Evolutionary conservation across 2,329 filamentous ascomycete genomes (phyloP).

Genomic region (Claviceps purpurea): DNA sequence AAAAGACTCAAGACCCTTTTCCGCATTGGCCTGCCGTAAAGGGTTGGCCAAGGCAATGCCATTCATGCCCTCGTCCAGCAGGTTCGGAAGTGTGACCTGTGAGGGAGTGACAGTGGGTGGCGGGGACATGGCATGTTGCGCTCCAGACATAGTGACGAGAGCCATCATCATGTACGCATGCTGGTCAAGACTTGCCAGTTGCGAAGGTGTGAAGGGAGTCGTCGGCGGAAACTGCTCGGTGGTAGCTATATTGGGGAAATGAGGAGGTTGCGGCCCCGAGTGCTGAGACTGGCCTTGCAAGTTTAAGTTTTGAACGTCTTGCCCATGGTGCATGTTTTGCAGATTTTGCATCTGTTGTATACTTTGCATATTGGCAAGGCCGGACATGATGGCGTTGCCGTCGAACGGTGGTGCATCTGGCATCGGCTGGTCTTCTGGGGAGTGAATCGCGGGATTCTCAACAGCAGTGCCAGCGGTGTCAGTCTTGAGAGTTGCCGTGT

Average conservation of each 20-base stretch:
- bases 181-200: slow-evolving; percentile 21
- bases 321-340: too few species aligned
- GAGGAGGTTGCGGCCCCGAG: neutral
- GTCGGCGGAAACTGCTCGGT: slow-evolving; percentile 18
- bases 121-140: slow-evolving; percentile 24
- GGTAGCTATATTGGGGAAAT: slow-evolving; percentile 6
- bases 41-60: slow-evolving; percentile 17
- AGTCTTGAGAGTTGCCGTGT: neutral
- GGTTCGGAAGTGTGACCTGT: slow-evolving; percentile 30
- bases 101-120: slow-evolving; percentile 32
- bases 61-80: slow-evolving; percentile 18
- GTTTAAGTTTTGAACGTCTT: too few species aligned
- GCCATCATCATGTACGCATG: slow-evolving; percentile 33
- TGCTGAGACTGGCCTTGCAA: too few species aligned
- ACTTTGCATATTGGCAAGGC: neutral
- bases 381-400: slow-evolving; percentile 1
- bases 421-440: slow-evolving; percentile 8
- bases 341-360: neutral
- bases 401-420: slow-evolving; percentile 5
- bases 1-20: slow-evolving; percentile 40
- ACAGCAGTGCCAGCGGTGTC: neutral
- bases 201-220: slow-evolving; percentile 20
- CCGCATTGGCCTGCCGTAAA: slow-evolving; percentile 20
- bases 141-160: slow-evolving; percentile 25
- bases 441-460: neutral